phyloP scores from a whole-genome alignment of 768 basidiomycete genomes.

The Rhodotorula toruloides region DNA sequence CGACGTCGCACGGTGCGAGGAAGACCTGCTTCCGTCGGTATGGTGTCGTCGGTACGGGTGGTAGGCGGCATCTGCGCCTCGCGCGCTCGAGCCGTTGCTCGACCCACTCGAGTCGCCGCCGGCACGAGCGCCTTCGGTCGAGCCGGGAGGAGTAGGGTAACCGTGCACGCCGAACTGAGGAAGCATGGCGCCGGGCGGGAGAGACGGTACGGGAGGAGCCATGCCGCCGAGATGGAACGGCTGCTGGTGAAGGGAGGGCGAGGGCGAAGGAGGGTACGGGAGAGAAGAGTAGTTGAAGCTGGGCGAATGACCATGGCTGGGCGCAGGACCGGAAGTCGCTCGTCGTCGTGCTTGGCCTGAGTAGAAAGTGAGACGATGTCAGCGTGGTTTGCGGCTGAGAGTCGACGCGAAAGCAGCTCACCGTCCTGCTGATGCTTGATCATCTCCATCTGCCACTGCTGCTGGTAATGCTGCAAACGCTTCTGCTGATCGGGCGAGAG shows the following conservation, averaged over 20 bases:
- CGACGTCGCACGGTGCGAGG: constrained; percentile 4
- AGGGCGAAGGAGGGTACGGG: constrained; percentile 9
- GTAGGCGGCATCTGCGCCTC: constrained; percentile 17
- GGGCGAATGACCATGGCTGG: background rate
- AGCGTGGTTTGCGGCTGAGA: background rate
- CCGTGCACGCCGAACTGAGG: constrained; percentile 26
- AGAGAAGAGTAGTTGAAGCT: constrained; percentile 14
- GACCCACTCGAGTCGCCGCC: constrained; percentile 27
- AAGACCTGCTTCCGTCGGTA: background rate
- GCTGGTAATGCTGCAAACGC: constrained; percentile 23
- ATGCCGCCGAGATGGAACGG: background rate
- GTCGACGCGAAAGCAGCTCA: background rate
- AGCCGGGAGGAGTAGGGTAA: constrained; percentile 32
- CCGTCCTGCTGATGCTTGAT: constrained; percentile 26
- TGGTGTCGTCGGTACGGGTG: constrained; percentile 30
- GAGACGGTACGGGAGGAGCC: background rate
- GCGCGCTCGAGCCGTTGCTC: background rate
- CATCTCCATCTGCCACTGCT: constrained; percentile 29
- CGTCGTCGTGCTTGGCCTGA: constrained; percentile 25
- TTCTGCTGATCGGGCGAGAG: constrained; percentile 20
- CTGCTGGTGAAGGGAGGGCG: background rate
- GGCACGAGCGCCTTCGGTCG: constrained; percentile 13
- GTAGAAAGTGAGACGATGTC: background rate
- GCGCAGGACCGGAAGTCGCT: constrained; percentile 22
- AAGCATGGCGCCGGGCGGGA: constrained; percentile 32